Conservation (phyloP, 2,329 filamentous ascomycete species). For the Elsinoe fawcettii region DNA sequence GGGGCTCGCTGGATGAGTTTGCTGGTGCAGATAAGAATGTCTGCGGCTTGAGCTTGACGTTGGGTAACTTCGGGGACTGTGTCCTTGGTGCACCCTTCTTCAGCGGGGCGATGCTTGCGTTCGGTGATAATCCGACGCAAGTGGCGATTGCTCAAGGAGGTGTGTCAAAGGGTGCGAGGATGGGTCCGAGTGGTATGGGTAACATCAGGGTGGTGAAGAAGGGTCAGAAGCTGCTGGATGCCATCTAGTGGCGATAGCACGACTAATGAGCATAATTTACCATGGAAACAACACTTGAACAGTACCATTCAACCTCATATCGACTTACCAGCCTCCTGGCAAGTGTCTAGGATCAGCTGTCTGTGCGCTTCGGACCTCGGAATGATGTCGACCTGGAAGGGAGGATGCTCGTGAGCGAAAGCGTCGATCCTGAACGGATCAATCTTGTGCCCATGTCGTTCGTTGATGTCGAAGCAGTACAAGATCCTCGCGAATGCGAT, state of each 20-base stretch:
- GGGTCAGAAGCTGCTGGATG: constrained; percentile 12
- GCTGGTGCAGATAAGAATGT: constrained; percentile 16
- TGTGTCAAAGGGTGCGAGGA: constrained; percentile 20
- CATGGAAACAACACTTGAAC: no score
- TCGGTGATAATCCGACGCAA: constrained; percentile 28
- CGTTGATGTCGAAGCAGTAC: constrained; percentile 2
- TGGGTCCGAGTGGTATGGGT: constrained; percentile 7
- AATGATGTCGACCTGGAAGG: neutral
- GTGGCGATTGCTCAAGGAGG: constrained; percentile 31
- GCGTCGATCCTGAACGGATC: neutral
- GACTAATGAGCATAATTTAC: neutral
- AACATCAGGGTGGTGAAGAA: constrained; percentile 1
- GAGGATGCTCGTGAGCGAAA: neutral
- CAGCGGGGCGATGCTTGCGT: constrained; percentile 28
- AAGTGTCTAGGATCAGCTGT: neutral
- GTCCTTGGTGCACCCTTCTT: constrained; percentile 29
- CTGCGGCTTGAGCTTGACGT: constrained; percentile 25
- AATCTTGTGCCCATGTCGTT: neutral
- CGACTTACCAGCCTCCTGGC: neutral
- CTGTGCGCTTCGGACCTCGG: neutral
- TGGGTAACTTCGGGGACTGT: constrained; percentile 25
- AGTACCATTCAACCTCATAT: no score
- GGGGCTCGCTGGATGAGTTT: constrained; percentile 20
- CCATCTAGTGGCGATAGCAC: neutral
- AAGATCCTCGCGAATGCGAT: neutral